Evolutionary conservation across 2,329 filamentous ascomycete species (phyloP).

Genomic region (Hypoxylon sp.): DNA sequence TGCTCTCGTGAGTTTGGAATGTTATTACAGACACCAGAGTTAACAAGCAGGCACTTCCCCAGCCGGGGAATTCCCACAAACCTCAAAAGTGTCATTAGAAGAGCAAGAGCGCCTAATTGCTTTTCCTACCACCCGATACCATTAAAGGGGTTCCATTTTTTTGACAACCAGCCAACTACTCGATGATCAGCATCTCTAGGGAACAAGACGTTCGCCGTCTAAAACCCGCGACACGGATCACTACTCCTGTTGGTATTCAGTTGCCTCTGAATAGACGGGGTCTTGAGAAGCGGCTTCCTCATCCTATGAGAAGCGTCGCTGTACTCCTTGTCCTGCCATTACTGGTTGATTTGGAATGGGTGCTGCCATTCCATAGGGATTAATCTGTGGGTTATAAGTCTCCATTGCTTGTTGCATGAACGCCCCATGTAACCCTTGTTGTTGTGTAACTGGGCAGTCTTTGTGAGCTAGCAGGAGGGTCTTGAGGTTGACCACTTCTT

Average conservation of each 20-base stretch:
- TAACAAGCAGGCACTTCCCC: constrained; percentile 35
- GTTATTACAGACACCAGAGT: constrained; percentile 58
- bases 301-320: constrained; percentile 70
- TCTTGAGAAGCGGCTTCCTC: constrained; percentile 42
- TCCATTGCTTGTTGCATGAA: constrained; percentile 72
- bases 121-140: constrained; percentile 38
- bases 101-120: constrained; percentile 38
- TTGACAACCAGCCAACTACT: constrained; percentile 13
- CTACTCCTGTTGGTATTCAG: constrained; percentile 15
- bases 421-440: constrained; percentile 77
- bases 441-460: constrained; percentile 92
- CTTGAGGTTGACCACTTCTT: constrained; percentile 96
- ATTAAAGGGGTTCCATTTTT: constrained; percentile 32
- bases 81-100: constrained; percentile 43
- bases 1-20: constrained; percentile 54
- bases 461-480: constrained; percentile 94
- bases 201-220: constrained; percentile 21
- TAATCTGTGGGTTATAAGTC: constrained; percentile 69
- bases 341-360: constrained; percentile 68
- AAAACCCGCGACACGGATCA: constrained; percentile 22
- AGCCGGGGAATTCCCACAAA: constrained; percentile 32
- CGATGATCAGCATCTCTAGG: constrained; percentile 9
- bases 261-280: constrained; percentile 31
- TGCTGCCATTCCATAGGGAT: constrained; percentile 71
- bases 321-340: constrained; percentile 68